Percentiles rank a stretch among this genome's conserved stretches.
phyloP scores from a whole-genome alignment of 352 stramenopile species.

The Thraustochytrium striatum region DNA sequence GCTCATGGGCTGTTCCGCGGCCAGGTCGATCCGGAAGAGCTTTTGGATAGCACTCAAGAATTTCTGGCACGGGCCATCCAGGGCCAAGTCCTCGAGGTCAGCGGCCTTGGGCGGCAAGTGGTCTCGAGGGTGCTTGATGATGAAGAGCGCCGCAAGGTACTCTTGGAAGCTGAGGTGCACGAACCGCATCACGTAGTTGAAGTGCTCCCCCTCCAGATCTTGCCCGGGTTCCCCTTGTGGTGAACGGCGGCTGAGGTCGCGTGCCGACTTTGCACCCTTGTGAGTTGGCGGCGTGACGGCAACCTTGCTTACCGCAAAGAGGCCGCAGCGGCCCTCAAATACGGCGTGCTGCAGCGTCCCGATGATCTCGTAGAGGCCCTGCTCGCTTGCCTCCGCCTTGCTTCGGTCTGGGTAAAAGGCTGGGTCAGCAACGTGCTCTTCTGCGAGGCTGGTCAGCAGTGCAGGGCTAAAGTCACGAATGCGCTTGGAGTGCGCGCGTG shows the following conservation, averaged over 20 bases:
- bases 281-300: no score
- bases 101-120: no score
- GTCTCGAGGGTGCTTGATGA: neutral
- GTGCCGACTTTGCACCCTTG: no score
- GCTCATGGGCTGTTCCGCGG: no score
- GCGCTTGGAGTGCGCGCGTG: constrained; percentile 12
- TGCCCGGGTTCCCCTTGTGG: no score
- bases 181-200: constrained; percentile 22
- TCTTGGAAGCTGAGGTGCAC: constrained; percentile 45
- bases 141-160: neutral
- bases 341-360: neutral
- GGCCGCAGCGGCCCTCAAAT: neutral
- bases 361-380: neutral
- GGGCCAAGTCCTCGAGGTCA: neutral
- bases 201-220: neutral
- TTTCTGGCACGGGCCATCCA: neutral
- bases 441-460: neutral
- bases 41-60: neutral
- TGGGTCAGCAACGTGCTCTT: neutral
- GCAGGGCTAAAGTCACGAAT: constrained; percentile 26
- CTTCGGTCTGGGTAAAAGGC: neutral
- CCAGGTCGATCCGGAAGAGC: neutral
- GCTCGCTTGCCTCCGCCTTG: neutral
- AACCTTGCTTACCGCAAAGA: constrained; percentile 15
- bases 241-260: no score